These are phyloP conservation scores for Acidiella bohemica DNA, from an alignment of 495 filamentous ascomycete species.

Conservation along the genomic window DNA sequence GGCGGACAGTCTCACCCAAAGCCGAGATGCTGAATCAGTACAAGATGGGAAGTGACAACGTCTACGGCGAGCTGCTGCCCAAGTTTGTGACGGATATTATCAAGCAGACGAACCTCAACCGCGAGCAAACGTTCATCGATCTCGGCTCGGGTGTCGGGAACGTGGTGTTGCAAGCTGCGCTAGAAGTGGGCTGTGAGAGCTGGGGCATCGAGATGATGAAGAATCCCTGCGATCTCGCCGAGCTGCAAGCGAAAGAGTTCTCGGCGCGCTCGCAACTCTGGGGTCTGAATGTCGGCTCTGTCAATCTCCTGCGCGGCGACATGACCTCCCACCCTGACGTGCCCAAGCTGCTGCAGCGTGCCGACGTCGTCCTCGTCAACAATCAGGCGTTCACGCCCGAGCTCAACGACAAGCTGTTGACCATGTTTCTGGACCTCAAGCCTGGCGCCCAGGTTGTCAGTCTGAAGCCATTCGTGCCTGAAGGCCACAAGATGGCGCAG, in stretches of 20 bases:
- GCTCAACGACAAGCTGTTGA: constrained; percentile 72
- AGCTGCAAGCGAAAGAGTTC: constrained; percentile 47
- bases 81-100: constrained; percentile 71
- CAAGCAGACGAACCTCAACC: constrained; percentile 61
- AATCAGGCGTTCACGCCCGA: constrained; percentile 86
- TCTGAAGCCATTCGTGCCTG: constrained; percentile 65
- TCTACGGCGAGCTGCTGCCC: constrained; percentile 85
- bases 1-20: constrained; percentile 78
- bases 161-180: constrained; percentile 83
- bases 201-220: constrained; percentile 92
- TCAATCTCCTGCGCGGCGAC: constrained; percentile 71
- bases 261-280: constrained; percentile 70
- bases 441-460: constrained; percentile 79
- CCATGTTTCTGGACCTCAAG: constrained; percentile 89
- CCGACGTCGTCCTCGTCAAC: constrained; percentile 90
- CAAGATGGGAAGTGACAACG: constrained; percentile 74
- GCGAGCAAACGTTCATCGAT: constrained; percentile 78
- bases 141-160: constrained; percentile 92
- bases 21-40: constrained; percentile 71
- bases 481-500: constrained; percentile 51
- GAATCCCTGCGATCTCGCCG: constrained; percentile 23
- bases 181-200: constrained; percentile 85
- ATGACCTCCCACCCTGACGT: constrained; percentile 66
- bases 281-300: constrained; percentile 67
- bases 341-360: constrained; percentile 55